phyloP scores from a whole-genome alignment of 1,284 basidiomycete species.

The Sporisorium graminicola region DNA sequence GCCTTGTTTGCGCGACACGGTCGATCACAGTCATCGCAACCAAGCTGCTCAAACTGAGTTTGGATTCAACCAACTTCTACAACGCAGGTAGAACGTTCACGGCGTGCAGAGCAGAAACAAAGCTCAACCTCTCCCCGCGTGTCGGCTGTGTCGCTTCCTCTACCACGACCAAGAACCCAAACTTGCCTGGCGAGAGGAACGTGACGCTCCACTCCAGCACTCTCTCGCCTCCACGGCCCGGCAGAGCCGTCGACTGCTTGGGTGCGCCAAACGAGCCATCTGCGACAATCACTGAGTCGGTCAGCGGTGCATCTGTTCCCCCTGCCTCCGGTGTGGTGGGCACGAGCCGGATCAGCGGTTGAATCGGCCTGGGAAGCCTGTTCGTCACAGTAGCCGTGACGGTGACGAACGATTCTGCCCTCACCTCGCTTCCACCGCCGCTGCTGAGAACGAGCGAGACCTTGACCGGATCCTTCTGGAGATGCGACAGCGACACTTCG shows the following conservation, averaged over 20 bases:
- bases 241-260: no score
- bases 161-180: slow-evolving; percentile 27
- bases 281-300: slow-evolving; percentile 17
- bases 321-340: slow-evolving; percentile 16
- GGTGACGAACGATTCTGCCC: slow-evolving; percentile 18
- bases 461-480: slow-evolving; percentile 22
- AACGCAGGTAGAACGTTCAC: slow-evolving; percentile 17
- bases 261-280: slow-evolving; percentile 28
- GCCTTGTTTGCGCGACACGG: neutral
- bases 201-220: slow-evolving; percentile 19
- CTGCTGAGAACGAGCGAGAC: slow-evolving; percentile 9
- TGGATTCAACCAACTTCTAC: neutral
- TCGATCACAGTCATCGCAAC: neutral
- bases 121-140: slow-evolving; percentile 13
- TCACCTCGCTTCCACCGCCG: neutral
- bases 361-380: slow-evolving; percentile 12
- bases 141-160: slow-evolving; percentile 15
- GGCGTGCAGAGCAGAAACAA: slow-evolving; percentile 8
- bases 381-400: slow-evolving; percentile 22
- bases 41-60: neutral
- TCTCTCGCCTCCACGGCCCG: slow-evolving; percentile 1
- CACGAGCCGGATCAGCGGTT: slow-evolving; percentile 40
- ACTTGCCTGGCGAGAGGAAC: slow-evolving; percentile 28
- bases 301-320: slow-evolving; percentile 1
- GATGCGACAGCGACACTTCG: neutral